Evolutionary conservation across 345 rosid species (phyloP), one percentile per base, ranked within the genome.

Genomic region (Luvunga scandens): DNA sequence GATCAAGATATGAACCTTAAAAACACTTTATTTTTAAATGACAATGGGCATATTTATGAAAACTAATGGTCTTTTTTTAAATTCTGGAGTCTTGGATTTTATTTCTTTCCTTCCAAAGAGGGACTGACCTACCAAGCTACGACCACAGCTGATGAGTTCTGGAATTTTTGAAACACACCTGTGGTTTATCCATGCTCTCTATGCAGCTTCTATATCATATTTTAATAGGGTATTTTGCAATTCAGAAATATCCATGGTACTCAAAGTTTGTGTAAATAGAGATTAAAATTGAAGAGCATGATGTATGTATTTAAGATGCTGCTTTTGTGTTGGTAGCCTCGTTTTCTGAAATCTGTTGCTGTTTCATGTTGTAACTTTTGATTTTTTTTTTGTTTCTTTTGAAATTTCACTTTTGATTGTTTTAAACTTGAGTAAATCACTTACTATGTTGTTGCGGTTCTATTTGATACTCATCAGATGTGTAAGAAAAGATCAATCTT

Each of bases 401-500:
- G 13, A 45, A 12, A 45, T 45, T 45, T 45, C 50, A 13, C 50
- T 45, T 45, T 6, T 50, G 59, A 12, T 42, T 56, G 22, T 65
- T 77, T 77, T 63, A 59, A 34, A 75, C n/a, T 55, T 66, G 12
- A 30, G 73, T 6, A 6, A 28, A 62, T 68, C 50, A 48, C 30
- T 28, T 65, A 66, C 34, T 14, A 13, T 45, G 56, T 50, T n/a
- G 63, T 13, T 34, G 18, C n/a, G 42, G 66, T 73, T 71, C 53
- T 63, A 31, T 36, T 63, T 19, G 9, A 77, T 84, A 59, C 71
- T 62, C 75, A 48, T 75, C 25, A 95, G 99, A 91, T 95, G 99
- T 87, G 92, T 92, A 38, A 91, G 98, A 82, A 94, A 90, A 77
- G 93, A 88, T 83, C 94, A 87, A 78, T 91, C 98, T 62, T 89